Evolutionary conservation across 2,329 filamentous ascomycete species (phyloP).

Genomic region (Thelonectria blattea): DNA sequence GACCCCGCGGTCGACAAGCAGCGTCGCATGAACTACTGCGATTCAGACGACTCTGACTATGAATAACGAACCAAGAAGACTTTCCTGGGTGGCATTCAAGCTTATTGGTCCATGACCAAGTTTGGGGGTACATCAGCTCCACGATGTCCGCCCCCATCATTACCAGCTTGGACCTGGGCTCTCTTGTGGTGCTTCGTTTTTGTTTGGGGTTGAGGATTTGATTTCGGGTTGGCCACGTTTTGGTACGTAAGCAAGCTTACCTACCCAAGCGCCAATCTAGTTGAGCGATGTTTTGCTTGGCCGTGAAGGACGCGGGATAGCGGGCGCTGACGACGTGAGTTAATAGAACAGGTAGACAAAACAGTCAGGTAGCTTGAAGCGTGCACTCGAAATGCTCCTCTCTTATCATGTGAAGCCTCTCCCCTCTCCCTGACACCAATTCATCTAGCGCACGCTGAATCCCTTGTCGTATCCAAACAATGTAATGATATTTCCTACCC

Average conservation of each 20-base stretch:
- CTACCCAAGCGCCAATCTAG: no score
- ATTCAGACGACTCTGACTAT: conserved; percentile 34
- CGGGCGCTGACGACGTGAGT: background rate
- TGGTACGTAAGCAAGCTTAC: background rate
- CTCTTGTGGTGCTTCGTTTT: background rate
- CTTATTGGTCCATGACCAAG: background rate
- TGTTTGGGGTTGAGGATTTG: background rate
- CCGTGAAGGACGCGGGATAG: background rate
- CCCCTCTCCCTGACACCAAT: background rate
- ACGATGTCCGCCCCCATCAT: no score
- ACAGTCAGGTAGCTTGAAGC: background rate
- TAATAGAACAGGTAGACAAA: background rate
- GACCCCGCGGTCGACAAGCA: conserved; percentile 28
- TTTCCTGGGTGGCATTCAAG: background rate
- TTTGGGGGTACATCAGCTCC: no score
- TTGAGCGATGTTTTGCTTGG: background rate
- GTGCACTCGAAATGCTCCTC: background rate
- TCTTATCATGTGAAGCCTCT: background rate
- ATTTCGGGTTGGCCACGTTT: background rate
- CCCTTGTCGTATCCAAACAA: conserved; percentile 18
- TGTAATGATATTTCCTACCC: conserved; percentile 39
- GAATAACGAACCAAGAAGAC: background rate
- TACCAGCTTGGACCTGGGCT: no score
- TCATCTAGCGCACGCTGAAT: background rate
- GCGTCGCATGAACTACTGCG: conserved; percentile 28